Evolutionary conservation across 2,329 filamentous ascomycete species (phyloP).

Genomic region (Diplodia scrobiculata): DNA sequence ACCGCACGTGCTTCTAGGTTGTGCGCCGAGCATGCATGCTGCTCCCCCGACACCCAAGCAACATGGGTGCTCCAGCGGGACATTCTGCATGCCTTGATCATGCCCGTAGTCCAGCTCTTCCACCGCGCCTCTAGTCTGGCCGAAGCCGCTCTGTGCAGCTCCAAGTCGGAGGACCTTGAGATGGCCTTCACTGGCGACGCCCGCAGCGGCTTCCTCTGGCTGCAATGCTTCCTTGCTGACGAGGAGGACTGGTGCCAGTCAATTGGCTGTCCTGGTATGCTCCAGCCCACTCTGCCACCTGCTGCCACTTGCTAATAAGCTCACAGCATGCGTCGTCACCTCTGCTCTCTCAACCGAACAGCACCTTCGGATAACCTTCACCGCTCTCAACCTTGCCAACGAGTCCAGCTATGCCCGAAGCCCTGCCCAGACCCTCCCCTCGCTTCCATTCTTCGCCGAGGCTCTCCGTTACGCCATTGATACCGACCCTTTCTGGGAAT

Average conservation of each 20-base stretch:
- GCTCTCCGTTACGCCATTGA: slow-evolving; percentile 47
- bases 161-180: slow-evolving; percentile 56
- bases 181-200: slow-evolving; percentile 60
- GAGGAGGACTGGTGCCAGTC: slow-evolving; percentile 62
- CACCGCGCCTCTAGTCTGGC: slow-evolving; percentile 58
- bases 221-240: slow-evolving; percentile 61
- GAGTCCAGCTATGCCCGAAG: slow-evolving; percentile 39
- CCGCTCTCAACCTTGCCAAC: slow-evolving; percentile 52
- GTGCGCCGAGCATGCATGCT: slow-evolving; percentile 47
- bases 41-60: slow-evolving; percentile 40
- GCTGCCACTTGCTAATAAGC: slow-evolving; percentile 32
- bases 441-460: slow-evolving; percentile 32
- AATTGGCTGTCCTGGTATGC: slow-evolving; percentile 54
- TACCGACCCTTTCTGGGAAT: slow-evolving; percentile 50
- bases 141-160: slow-evolving; percentile 52
- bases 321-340: slow-evolving; percentile 48
- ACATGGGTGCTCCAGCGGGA: slow-evolving; percentile 59
- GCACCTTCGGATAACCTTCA: slow-evolving; percentile 51
- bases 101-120: slow-evolving; percentile 61
- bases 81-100: slow-evolving; percentile 60
- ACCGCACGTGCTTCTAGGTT: slow-evolving; percentile 45
- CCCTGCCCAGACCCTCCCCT: slow-evolving; percentile 37
- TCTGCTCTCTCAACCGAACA: slow-evolving; percentile 52
- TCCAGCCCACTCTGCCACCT: too few relatives aligned
- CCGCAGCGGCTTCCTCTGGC: slow-evolving; percentile 60